Base-by-base conservation (phyloP, 2,329 filamentous ascomycete genomes). In the Trichoderma simmonsii region DNA sequence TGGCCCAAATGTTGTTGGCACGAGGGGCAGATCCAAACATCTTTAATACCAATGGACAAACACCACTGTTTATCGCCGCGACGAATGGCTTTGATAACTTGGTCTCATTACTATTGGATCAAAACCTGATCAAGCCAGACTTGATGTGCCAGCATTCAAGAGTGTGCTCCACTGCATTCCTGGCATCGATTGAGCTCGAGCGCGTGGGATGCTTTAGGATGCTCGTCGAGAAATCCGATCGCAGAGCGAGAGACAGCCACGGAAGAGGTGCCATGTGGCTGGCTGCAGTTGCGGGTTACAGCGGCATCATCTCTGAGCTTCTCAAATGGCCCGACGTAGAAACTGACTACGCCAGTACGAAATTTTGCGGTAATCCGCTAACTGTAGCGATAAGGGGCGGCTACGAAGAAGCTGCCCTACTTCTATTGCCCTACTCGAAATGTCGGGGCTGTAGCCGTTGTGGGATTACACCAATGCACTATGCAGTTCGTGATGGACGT, bases 161-260 rank as follows among this genome's bases (percentile, higher is more conserved):
- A 0, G 11, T 0, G 5, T 21, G 14, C 1, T 24, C 48, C 1
- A 54, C 48, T 24, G 48, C 48, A 7, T 54, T 54, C 48, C 3
- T 54, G 48, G 3, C 12, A 0, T 54, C 48, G 21, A 54, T 54
- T 24, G 4, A 51, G 0, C 5, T 51, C 5, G n/a, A 11, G 0
- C n/a, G 11, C 6, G n/a, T 14, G 11, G 4, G 11, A 14, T 54
- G 48, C 5, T 24, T 54, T 2, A 24, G 3, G 11, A 0, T 24
- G 48, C n/a, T 54, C 0, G 0, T 54, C 1, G 48, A 54, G n/a
- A 54, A 1, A 54, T 54, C 48, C 1, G 14, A 54, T 3, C 48
- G 11, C 3, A 3, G 48, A 14, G 1, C 2, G 1, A 54, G 5
- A 1, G 48, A 54, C 2, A 54, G 48, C 21, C 0, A 0, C 0